Conservation (phyloP, 2,329 filamentous ascomycete species). For the Emmonsiellopsis sp. region DNA sequence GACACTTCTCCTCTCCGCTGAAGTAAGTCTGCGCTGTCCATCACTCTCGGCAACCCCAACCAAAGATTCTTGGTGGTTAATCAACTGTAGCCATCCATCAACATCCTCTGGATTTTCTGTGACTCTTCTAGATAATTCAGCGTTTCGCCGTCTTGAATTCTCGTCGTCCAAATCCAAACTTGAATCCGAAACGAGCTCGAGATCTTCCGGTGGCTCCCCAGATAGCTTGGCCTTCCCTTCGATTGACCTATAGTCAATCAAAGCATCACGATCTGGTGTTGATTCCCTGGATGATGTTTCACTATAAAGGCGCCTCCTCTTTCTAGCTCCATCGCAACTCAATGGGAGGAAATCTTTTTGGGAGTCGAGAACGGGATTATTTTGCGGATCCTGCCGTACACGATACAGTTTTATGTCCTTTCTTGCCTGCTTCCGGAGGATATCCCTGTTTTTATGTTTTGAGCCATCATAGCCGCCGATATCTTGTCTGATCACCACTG, state of each 20-base stretch:
- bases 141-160: conserved; percentile 32
- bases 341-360: conserved; percentile 27
- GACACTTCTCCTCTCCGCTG: conserved; percentile 57
- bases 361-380: conserved; percentile 15
- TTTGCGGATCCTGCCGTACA: conserved; percentile 15
- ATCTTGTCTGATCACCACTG: conserved; percentile 27
- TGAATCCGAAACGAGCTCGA: conserved; percentile 42
- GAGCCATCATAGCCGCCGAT: conserved; percentile 29
- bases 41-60: conserved; percentile 38
- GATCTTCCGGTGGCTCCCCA: conserved; percentile 38
- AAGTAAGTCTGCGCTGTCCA: conserved; percentile 36
- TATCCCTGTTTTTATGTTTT: conserved; percentile 39
- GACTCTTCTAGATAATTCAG: conserved; percentile 55
- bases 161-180: conserved; percentile 35
- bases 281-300: conserved; percentile 12
- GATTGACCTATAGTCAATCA: conserved; percentile 57
- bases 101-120: conserved; percentile 59
- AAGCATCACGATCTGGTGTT: conserved; percentile 41
- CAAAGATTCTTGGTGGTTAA: conserved; percentile 65
- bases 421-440: conserved; percentile 21
- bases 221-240: conserved; percentile 50
- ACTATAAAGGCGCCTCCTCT: conserved; percentile 30
- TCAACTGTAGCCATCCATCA: conserved; percentile 67
- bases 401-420: conserved; percentile 17
- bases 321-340: conserved; percentile 19